Evolutionary conservation across 192 early-diverging fungal genomes (phyloP).

Genomic region (Paraglomus occultum): DNA sequence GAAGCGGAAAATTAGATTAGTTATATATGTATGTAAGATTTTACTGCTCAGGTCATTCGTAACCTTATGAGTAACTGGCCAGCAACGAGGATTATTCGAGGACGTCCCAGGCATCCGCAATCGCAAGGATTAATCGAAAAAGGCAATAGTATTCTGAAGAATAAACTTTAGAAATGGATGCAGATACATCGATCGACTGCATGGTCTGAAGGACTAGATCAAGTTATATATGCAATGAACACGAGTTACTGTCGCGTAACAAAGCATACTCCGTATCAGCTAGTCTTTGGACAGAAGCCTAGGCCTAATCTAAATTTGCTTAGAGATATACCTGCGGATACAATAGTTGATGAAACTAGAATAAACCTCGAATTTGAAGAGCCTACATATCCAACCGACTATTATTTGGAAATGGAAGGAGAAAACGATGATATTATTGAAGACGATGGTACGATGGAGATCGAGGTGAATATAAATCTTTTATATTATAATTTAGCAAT

Average conservation of each 20-base stretch:
- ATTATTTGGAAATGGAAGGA: no score
- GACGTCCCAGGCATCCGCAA: neutral
- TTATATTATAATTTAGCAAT: no score
- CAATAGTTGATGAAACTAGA: no score
- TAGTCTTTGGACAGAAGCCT: neutral
- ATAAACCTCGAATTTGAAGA: no score
- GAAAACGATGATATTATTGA: no score
- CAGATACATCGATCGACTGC: neutral
- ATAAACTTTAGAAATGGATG: neutral
- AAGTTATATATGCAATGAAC: neutral
- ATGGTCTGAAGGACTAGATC: neutral
- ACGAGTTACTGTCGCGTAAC: neutral
- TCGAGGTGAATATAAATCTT: no score
- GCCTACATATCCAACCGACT: no score
- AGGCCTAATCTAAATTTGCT: no score
- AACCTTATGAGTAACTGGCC: neutral
- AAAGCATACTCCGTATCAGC: neutral
- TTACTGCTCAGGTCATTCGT: constrained; percentile 1
- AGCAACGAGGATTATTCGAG: neutral
- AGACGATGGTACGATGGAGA: no score
- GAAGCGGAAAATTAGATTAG: no score
- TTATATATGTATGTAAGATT: neutral
- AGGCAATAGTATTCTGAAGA: constrained; percentile 3
- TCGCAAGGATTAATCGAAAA: neutral
- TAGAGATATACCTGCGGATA: no score